Evolutionary conservation across 2,329 filamentous ascomycete species (phyloP).

Genomic region (Parastagonospora avenae): DNA sequence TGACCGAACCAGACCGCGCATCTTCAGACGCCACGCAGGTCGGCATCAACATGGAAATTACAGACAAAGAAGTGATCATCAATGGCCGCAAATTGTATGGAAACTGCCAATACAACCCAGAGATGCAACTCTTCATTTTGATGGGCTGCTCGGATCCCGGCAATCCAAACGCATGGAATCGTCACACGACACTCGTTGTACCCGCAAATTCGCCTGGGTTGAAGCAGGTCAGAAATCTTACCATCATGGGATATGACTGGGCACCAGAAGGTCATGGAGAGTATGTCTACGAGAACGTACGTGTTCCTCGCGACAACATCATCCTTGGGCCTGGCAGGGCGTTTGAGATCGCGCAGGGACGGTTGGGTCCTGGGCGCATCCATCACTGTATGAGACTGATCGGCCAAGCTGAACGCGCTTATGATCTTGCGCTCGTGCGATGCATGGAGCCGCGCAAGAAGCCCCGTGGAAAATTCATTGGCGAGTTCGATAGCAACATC

Average conservation of each 20-base stretch:
- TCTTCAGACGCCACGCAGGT: conserved; percentile 59
- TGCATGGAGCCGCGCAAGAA: conserved; percentile 47
- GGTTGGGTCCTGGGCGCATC: conserved; percentile 50
- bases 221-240: conserved; percentile 48
- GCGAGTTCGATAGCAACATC: conserved; percentile 50
- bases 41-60: conserved; percentile 43
- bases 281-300: conserved; percentile 50
- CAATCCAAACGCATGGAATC: conserved; percentile 48
- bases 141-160: conserved; percentile 49
- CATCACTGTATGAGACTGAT: conserved; percentile 52
- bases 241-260: conserved; percentile 52
- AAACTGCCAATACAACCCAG: conserved; percentile 48
- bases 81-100: conserved; percentile 52
- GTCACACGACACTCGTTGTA: conserved; percentile 49
- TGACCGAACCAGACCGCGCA: conserved; percentile 59
- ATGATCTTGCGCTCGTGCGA: conserved; percentile 48
- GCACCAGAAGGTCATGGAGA: conserved; percentile 52
- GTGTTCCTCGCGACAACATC: conserved; percentile 49
- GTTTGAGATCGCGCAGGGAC: conserved; percentile 52
- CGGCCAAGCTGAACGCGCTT: conserved; percentile 51
- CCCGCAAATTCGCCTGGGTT: conserved; percentile 47
- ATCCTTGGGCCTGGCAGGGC: conserved; percentile 50
- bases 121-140: conserved; percentile 43
- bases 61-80: conserved; percentile 47
- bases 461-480: conserved; percentile 48